These are phyloP conservation scores for Orbilia quercus DNA, from an alignment of 2,329 filamentous ascomycete genomes.

Conservation along the genomic window DNA sequence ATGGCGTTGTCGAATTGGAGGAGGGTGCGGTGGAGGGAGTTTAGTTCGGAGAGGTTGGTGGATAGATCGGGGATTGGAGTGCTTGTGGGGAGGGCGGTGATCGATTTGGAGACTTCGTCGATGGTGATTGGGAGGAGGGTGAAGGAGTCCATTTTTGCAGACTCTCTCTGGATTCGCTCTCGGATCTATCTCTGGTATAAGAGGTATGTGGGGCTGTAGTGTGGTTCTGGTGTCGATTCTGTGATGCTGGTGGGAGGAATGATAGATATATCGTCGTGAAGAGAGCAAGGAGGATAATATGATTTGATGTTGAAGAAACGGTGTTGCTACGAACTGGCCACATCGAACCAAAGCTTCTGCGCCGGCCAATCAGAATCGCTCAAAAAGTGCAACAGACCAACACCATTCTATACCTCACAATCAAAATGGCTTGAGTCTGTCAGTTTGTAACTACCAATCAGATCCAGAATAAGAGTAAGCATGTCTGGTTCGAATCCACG, in stretches of 20 bases:
- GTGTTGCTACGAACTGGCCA: constrained; percentile 41
- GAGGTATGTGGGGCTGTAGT: neutral
- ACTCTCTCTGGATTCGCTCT: no score
- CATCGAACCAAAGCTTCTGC: constrained; percentile 10
- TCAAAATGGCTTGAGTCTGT: no score
- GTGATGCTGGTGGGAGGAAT: neutral
- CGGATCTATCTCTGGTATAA: no score
- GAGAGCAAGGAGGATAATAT: neutral
- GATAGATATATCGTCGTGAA: neutral
- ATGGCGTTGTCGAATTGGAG: constrained; percentile 73
- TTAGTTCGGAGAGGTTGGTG: constrained; percentile 77
- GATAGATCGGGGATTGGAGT: constrained; percentile 67
- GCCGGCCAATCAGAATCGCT: constrained; percentile 16
- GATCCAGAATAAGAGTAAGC: no score
- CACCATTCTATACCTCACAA: no score
- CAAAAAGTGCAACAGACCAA: constrained; percentile 9
- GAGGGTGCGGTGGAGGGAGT: constrained; percentile 80
- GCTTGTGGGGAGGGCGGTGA: constrained; percentile 67
- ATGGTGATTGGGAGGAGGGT: constrained; percentile 82
- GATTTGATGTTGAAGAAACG: constrained; percentile 30
- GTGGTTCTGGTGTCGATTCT: no score
- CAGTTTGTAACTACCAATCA: no score
- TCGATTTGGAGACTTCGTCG: constrained; percentile 82
- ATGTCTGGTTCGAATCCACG: no score
- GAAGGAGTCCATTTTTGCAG: constrained; percentile 72